Conservation (phyloP, 139 green algal species). For the Limnomonas spitsbergensis region DNA sequence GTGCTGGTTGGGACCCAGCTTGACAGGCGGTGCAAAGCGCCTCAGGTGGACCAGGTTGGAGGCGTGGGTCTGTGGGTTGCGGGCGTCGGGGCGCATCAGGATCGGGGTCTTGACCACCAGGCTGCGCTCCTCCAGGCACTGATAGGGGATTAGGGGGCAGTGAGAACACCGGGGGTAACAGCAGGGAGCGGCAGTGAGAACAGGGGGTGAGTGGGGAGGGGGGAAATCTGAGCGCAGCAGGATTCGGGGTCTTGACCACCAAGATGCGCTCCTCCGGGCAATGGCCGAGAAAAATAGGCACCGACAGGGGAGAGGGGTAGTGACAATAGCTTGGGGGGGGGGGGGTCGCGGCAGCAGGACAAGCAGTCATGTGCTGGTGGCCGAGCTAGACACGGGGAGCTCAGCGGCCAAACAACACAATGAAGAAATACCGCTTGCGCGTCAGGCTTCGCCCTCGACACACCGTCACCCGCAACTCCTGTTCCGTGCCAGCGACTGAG, state of each 20-base stretch:
- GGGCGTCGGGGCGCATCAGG: background rate
- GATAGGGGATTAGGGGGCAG: too few relatives aligned
- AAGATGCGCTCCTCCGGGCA: background rate
- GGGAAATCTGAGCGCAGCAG: background rate
- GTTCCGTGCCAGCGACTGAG: too few relatives aligned
- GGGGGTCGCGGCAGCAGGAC: too few relatives aligned
- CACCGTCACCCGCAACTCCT: too few relatives aligned
- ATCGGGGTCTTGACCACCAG: constrained; percentile 5
- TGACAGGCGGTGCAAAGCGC: constrained; percentile 43
- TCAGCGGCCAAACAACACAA: too few relatives aligned
- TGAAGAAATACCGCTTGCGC: too few relatives aligned
- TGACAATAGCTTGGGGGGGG: background rate
- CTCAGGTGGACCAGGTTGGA: constrained; percentile 49
- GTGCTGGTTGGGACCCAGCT: constrained; percentile 30
- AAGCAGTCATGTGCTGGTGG: too few relatives aligned
- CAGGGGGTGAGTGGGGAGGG: background rate
- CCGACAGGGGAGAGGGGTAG: background rate
- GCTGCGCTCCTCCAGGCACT: constrained; percentile 17
- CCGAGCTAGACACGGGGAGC: too few relatives aligned
- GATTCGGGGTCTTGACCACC: background rate
- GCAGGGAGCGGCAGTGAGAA: background rate
- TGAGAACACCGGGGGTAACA: too few relatives aligned
- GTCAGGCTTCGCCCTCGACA: too few relatives aligned
- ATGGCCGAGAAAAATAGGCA: background rate
- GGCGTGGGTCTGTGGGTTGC: background rate